Conservation (phyloP, 768 basidiomycete species). For the Phanerochaete sordida region DNA sequence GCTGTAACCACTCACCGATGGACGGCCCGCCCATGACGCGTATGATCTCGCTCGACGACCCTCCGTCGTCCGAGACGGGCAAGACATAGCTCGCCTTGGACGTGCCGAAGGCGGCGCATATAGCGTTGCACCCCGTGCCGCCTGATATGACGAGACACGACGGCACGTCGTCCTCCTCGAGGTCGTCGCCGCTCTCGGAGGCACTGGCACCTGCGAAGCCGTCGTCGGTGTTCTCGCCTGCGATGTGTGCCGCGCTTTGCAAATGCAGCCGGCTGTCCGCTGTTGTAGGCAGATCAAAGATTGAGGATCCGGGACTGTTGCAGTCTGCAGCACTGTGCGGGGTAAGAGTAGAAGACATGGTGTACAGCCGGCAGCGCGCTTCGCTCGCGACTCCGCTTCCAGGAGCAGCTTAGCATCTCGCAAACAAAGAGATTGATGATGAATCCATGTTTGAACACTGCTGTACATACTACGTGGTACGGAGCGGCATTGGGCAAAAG, state of each 20-base stretch:
- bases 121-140: slow-evolving; percentile 91
- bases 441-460: too few species aligned
- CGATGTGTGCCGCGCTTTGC: background rate
- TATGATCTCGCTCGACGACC: slow-evolving; percentile 92
- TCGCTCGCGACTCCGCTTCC: too few species aligned
- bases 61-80: slow-evolving; percentile 94
- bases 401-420: too few species aligned
- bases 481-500: too few species aligned
- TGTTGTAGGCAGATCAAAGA: slow-evolving; percentile 64
- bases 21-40: slow-evolving; percentile 87
- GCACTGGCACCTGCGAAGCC: too few species aligned
- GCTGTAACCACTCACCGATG: slow-evolving; percentile 48
- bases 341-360: background rate
- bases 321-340: background rate
- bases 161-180: slow-evolving; percentile 15
- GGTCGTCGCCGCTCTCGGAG: background rate
- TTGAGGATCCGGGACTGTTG: slow-evolving; percentile 65
- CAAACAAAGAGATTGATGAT: too few species aligned
- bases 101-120: slow-evolving; percentile 75
- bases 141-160: slow-evolving; percentile 82
- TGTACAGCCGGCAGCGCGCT: too few species aligned
- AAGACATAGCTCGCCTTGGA: slow-evolving; percentile 71
- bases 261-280: slow-evolving; percentile 25
- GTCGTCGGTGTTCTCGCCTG: background rate
- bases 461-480: too few species aligned